These are phyloP conservation scores for Rhytidiadelphus loreus DNA, from an alignment of 225 moss, liverwort and hornwort genomes.

Conservation along the genomic window DNA sequence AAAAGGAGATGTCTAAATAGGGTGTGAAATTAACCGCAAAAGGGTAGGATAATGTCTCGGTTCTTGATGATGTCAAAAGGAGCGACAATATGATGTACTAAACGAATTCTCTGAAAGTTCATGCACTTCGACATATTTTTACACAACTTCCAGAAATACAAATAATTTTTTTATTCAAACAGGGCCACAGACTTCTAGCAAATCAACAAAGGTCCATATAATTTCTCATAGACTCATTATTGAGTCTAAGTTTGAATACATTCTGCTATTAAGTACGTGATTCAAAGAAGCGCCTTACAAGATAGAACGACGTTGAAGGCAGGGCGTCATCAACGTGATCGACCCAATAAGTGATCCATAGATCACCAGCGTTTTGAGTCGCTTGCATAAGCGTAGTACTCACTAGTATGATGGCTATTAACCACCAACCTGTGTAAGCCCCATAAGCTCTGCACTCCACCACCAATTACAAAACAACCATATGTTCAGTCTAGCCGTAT, in stretches of 20 bases:
- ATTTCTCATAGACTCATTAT: not conserved
- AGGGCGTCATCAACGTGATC: conserved; percentile 35
- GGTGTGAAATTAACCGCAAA: not conserved
- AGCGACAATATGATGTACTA: not conserved
- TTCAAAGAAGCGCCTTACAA: conserved; percentile 37
- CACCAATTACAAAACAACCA: not conserved
- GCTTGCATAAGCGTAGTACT: conserved; percentile 77
- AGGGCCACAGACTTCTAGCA: not conserved
- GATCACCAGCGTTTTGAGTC: conserved; percentile 74
- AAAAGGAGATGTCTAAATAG: not conserved
- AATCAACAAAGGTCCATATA: not conserved
- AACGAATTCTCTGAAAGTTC: not conserved
- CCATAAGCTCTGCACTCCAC: conserved; percentile 58
- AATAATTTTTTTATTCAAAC: not conserved
- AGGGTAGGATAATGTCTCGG: not conserved
- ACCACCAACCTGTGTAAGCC: conserved; percentile 62
- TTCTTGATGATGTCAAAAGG: not conserved
- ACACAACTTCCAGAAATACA: not conserved
- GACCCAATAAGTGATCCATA: conserved; percentile 94
- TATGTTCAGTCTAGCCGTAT: not conserved
- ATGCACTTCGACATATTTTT: not conserved
- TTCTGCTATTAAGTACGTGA: not conserved
- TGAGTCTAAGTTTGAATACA: not conserved
- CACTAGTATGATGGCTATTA: conserved; percentile 51
- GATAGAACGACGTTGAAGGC: conserved; percentile 52